phyloP scores from a whole-genome alignment of 2,329 filamentous ascomycete species.

The Didymella sp. region DNA sequence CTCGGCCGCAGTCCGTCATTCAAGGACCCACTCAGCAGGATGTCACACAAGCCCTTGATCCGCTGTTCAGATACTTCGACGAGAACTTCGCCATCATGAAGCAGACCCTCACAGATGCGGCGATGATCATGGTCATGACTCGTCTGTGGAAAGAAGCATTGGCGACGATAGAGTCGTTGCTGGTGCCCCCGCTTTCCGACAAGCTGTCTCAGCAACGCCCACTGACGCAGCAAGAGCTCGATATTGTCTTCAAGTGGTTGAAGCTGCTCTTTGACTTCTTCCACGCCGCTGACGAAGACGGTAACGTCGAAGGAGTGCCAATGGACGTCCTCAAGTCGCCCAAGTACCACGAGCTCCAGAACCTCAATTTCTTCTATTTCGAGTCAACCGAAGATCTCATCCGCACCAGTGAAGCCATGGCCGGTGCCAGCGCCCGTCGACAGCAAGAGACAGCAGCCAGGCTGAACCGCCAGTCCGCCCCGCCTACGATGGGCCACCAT shows the following conservation, averaged over 20 bases:
- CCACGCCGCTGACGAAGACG: slow-evolving; percentile 86
- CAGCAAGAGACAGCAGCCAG: slow-evolving; percentile 68
- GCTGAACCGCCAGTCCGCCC: slow-evolving; percentile 73
- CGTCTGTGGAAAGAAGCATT: slow-evolving; percentile 97
- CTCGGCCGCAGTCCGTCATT: slow-evolving; percentile 56
- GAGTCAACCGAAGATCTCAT: slow-evolving; percentile 90
- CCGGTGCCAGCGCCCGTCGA: slow-evolving; percentile 79
- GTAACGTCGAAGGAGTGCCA: slow-evolving; percentile 86
- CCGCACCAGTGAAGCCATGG: slow-evolving; percentile 95
- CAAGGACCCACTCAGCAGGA: slow-evolving; percentile 72
- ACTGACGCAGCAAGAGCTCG: slow-evolving; percentile 84
- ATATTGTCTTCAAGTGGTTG: slow-evolving; percentile 95
- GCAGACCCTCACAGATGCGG: slow-evolving; percentile 87
- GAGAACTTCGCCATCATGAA: slow-evolving; percentile 99
- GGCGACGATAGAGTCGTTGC: slow-evolving; percentile 84
- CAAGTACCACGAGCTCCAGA: slow-evolving; percentile 97
- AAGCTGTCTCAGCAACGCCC: slow-evolving; percentile 88
- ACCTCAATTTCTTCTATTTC: slow-evolving; percentile 98
- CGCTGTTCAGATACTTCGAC: slow-evolving; percentile 92
- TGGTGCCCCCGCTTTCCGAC: slow-evolving; percentile 93
- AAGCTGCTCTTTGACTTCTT: slow-evolving; percentile 92
- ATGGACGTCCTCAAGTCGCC: slow-evolving; percentile 92
- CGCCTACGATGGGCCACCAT: slow-evolving; percentile 62
- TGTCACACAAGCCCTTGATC: slow-evolving; percentile 79
- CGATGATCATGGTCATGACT: slow-evolving; percentile 99